Percentiles rank a stretch among this genome's conserved stretches.
These are phyloP conservation scores for Auriscalpium vulgare DNA, from an alignment of 768 basidiomycete species.

Conservation along the genomic window DNA sequence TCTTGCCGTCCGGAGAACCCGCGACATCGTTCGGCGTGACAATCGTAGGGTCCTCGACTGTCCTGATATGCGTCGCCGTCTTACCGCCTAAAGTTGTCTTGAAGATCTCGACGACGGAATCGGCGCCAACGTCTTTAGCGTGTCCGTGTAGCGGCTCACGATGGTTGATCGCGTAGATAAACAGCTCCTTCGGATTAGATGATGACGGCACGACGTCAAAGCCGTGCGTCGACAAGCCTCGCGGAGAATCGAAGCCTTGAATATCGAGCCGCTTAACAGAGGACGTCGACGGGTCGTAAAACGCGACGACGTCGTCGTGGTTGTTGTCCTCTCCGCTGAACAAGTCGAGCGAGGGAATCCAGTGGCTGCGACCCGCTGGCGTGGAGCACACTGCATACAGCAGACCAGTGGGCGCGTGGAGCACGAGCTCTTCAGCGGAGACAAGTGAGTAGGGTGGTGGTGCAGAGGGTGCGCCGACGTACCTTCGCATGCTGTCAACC, in stretches of 20 bases:
- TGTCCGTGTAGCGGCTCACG: slow-evolving; percentile 38
- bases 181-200: slow-evolving; percentile 40
- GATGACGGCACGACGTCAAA: slow-evolving; percentile 59
- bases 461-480: neutral
- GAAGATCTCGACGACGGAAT: slow-evolving; percentile 68
- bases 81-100: slow-evolving; percentile 38
- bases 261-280: slow-evolving; percentile 35
- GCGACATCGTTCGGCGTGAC: slow-evolving; percentile 65
- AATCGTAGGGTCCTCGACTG: slow-evolving; percentile 49
- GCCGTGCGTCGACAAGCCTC: slow-evolving; percentile 51
- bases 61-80: slow-evolving; percentile 44
- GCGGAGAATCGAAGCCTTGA: slow-evolving; percentile 22
- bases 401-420: slow-evolving; percentile 50
- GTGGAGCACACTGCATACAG: slow-evolving; percentile 60
- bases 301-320: slow-evolving; percentile 48
- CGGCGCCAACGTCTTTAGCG: slow-evolving; percentile 46
- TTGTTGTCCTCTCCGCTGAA: slow-evolving; percentile 32
- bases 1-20: slow-evolving; percentile 54
- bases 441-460: neutral
- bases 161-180: slow-evolving; percentile 68
- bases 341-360: slow-evolving; percentile 40
- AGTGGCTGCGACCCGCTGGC: slow-evolving; percentile 36
- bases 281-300: slow-evolving; percentile 44
- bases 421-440: slow-evolving; percentile 39
- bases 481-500: slow-evolving; percentile 68